Conservation (phyloP, 768 basidiomycete genomes). For the Ramaria sp. region DNA sequence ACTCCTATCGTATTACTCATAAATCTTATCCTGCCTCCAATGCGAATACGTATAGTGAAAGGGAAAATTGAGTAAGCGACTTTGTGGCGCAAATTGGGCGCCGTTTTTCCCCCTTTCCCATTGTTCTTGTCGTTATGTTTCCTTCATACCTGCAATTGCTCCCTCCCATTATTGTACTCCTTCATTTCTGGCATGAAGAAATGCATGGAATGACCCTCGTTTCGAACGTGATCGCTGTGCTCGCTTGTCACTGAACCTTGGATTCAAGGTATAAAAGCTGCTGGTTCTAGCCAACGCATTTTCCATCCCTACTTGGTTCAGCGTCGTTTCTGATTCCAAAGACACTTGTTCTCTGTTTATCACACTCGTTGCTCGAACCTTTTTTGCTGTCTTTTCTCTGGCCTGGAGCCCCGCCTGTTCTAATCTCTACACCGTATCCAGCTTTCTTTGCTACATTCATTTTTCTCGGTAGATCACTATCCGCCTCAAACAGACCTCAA, state of each 20-base stretch:
- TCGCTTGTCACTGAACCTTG: not conserved
- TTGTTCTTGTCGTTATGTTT: conserved; percentile 1
- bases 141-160: not conserved
- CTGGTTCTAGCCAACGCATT: not conserved
- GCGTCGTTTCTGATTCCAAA: not conserved
- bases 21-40: too few relatives aligned
- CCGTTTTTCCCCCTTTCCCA: not conserved
- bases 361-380: not conserved
- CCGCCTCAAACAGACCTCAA: conserved; percentile 1
- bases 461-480: not conserved
- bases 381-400: not conserved
- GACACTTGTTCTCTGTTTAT: not conserved
- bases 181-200: not conserved
- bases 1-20: too few relatives aligned
- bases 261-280: not conserved
- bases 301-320: not conserved
- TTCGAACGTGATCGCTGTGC: not conserved
- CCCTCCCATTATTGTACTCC: not conserved
- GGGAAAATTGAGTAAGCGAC: not conserved
- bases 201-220: not conserved
- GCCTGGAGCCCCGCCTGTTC: not conserved
- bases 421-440: not conserved
- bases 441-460: conserved; percentile 19
- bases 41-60: not conserved
- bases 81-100: not conserved